phyloP scores from a whole-genome alignment of 495 filamentous ascomycete genomes.

The Emericellopsis terricola region DNA sequence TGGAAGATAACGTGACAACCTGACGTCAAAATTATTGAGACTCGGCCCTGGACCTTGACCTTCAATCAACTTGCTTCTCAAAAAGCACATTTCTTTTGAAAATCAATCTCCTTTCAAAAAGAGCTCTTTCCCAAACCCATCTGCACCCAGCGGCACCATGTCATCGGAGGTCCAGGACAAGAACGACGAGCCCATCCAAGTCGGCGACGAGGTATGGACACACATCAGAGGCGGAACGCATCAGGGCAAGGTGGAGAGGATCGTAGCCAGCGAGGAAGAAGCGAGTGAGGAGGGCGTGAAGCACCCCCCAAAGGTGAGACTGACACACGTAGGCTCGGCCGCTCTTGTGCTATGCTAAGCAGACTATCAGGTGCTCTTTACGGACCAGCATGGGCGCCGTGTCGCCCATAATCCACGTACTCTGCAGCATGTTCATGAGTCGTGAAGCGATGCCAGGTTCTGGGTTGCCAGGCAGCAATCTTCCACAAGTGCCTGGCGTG shows the following conservation, averaged over 20 bases:
- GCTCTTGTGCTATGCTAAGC: neutral
- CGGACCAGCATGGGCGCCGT: conserved; percentile 14
- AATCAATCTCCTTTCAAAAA: no score
- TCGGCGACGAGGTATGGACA: conserved; percentile 18
- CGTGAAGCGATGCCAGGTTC: no score
- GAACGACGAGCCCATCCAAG: conserved; percentile 14
- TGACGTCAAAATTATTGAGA: no score
- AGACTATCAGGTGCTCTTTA: conserved; percentile 6
- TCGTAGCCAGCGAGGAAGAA: conserved; percentile 15
- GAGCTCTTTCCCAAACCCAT: no score
- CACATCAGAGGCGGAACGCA: conserved; percentile 14
- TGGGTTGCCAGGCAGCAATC: no score
- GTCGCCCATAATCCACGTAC: conserved; percentile 14
- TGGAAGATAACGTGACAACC: neutral
- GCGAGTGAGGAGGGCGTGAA: conserved; percentile 20
- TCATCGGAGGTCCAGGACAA: conserved; percentile 14
- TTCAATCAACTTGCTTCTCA: no score
- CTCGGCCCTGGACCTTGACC: no score
- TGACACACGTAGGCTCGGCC: no score
- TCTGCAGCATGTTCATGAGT: conserved; percentile 6
- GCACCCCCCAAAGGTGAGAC: conserved; percentile 22
- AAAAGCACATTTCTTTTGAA: neutral
- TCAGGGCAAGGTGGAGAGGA: conserved; percentile 19
- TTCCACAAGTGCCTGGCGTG: no score
- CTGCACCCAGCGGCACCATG: no score